Evolutionary conservation across 805 yeast species (phyloP).

Genomic region (Candida argentea): DNA sequence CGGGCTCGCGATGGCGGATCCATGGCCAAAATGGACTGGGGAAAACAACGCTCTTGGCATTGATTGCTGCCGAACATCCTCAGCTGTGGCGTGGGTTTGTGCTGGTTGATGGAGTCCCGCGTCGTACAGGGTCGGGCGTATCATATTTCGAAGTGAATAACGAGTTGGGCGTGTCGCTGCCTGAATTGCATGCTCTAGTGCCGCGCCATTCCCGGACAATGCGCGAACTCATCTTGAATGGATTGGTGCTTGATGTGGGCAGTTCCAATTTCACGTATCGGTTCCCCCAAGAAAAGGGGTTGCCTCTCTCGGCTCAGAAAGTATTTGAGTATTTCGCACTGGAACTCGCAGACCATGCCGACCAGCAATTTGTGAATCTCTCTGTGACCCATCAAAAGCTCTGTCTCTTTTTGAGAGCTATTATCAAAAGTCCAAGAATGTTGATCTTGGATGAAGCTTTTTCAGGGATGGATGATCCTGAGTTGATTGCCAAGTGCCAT

Average conservation of each 20-base stretch:
- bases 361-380: conserved; percentile 41
- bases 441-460: conserved; percentile 87
- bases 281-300: conserved; percentile 21
- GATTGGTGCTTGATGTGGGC: conserved; percentile 51
- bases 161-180: conserved; percentile 78
- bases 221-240: conserved; percentile 56
- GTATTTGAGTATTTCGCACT: conserved; percentile 9
- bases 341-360: conserved; percentile 24
- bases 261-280: conserved; percentile 38
- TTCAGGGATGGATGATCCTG: conserved; percentile 72
- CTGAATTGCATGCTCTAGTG: conserved; percentile 85
- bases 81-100: conserved; percentile 83
- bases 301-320: conserved; percentile 1
- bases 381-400: conserved; percentile 70
- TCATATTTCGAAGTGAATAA: conserved; percentile 73
- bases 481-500: conserved; percentile 24
- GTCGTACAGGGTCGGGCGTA: conserved; percentile 63
- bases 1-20: conserved; percentile 81
- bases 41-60: conserved; percentile 75
- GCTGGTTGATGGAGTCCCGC: conserved; percentile 49
- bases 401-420: conserved; percentile 63
- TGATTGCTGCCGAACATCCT: conserved; percentile 92
- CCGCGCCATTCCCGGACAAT: conserved; percentile 44
- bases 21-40: conserved; percentile 91
- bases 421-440: conserved; percentile 68